These are phyloP conservation scores for Aphanomyces stellatus DNA, from an alignment of 352 stramenopile species.

Conservation along the genomic window DNA sequence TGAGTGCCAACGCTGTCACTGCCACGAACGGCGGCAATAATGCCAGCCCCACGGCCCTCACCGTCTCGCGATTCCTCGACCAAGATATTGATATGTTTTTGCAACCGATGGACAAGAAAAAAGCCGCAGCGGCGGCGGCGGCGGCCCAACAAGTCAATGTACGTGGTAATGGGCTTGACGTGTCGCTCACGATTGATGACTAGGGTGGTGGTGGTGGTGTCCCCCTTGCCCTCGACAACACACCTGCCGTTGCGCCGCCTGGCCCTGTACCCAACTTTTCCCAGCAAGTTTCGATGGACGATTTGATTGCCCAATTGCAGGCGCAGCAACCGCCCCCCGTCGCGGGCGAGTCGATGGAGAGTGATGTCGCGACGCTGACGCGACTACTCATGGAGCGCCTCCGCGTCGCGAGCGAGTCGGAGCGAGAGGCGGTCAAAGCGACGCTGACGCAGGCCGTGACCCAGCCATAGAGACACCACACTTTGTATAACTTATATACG, in stretches of 20 bases:
- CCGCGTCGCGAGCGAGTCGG: not conserved
- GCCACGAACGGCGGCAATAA: not conserved
- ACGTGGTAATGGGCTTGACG: too few relatives aligned
- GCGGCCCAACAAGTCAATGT: too few relatives aligned
- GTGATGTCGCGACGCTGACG: conserved; percentile 4
- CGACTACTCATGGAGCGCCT: conserved; percentile 14
- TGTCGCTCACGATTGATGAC: too few relatives aligned
- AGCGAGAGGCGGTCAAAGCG: not conserved
- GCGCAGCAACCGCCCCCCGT: not conserved
- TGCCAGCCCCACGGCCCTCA: conserved; percentile 12
- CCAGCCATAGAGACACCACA: not conserved
- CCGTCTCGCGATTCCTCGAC: conserved; percentile 14
- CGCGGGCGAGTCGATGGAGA: not conserved
- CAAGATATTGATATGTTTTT: conserved; percentile 21
- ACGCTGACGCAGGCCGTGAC: not conserved
- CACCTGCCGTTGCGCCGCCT: too few relatives aligned
- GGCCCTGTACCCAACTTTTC: too few relatives aligned
- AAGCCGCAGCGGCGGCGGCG: not conserved
- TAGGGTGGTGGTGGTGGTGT: too few relatives aligned
- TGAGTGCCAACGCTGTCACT: not conserved
- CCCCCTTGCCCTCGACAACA: too few relatives aligned
- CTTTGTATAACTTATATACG: conserved; percentile 9
- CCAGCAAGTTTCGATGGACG: not conserved
- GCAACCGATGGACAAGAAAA: conserved; percentile 19
- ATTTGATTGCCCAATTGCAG: not conserved